Percentiles rank a stretch among this genome's conserved stretches.
Evolutionary conservation across 768 basidiomycete species (phyloP).

Genomic region (Mycena chlorophos): DNA sequence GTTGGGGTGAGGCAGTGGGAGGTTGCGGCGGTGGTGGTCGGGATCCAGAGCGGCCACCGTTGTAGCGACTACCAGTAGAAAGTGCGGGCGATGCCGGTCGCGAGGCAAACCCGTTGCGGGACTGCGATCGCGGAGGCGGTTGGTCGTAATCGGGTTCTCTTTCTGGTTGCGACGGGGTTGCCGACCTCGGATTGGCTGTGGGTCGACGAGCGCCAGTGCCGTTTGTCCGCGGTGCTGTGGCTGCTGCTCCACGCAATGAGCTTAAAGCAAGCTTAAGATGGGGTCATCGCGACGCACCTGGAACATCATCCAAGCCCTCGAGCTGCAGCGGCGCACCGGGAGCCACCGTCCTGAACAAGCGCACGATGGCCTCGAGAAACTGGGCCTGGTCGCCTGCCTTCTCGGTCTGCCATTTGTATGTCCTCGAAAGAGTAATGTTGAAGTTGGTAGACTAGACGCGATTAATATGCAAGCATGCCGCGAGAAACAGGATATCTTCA

Average conservation of each 20-base stretch:
- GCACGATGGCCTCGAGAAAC: constrained; percentile 70
- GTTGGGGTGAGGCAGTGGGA: constrained; percentile 34
- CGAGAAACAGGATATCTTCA: constrained; percentile 41
- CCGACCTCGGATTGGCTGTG: constrained; percentile 22
- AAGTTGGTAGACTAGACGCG: constrained; percentile 57
- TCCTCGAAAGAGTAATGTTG: constrained; percentile 83
- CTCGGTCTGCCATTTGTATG: constrained; percentile 91
- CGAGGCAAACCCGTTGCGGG: constrained; percentile 30
- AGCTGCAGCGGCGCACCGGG: constrained; percentile 52
- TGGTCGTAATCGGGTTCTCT: constrained; percentile 27
- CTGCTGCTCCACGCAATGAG: constrained; percentile 11
- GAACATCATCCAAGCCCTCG: constrained; percentile 49
- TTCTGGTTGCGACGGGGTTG: constrained; percentile 26
- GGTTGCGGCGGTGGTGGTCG: constrained; percentile 33
- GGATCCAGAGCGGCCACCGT: constrained; percentile 11
- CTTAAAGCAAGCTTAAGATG: constrained; percentile 6
- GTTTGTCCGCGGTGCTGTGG: constrained; percentile 24
- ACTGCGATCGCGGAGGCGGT: constrained; percentile 25
- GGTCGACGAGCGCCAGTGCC: constrained; percentile 16
- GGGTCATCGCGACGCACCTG: constrained; percentile 39
- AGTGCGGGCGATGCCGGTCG: constrained; percentile 44
- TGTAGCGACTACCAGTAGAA: constrained; percentile 27
- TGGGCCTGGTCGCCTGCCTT: constrained; percentile 64
- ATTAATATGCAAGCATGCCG: constrained; percentile 5
- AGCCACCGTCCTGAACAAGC: constrained; percentile 55